A percentile compares a stretch with the other conserved stretches of the same genome.
Evolutionary conservation across 2,329 filamentous ascomycete species (phyloP).

Genomic region (Sclerotinia sclerotiorum): DNA sequence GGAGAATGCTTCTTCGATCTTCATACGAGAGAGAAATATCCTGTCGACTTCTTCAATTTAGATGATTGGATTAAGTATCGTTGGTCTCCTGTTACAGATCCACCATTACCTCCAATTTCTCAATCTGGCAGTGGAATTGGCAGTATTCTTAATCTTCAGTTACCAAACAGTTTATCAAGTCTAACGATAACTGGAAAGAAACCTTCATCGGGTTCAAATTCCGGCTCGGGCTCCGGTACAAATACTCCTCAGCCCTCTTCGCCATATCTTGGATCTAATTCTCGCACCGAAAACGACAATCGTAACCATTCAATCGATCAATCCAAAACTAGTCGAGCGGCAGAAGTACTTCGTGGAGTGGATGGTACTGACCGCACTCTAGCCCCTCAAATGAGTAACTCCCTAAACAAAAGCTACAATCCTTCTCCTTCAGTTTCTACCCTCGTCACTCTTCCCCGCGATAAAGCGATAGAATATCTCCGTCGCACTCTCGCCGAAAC

Average conservation of each 20-base stretch:
- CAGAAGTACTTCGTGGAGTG: slow-evolving; percentile 31
- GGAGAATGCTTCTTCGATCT: slow-evolving; percentile 81
- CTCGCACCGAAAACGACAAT: slow-evolving; percentile 35
- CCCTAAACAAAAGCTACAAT: slow-evolving; percentile 31
- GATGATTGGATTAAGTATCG: slow-evolving; percentile 77
- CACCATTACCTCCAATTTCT: slow-evolving; percentile 57
- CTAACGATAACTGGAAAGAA: slow-evolving; percentile 39
- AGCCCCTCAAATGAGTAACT: slow-evolving; percentile 37
- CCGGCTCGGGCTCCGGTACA: slow-evolving; percentile 24
- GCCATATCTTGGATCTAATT: slow-evolving; percentile 24
- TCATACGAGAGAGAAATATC: slow-evolving; percentile 74
- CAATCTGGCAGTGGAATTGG: slow-evolving; percentile 42
- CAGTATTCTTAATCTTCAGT: slow-evolving; percentile 41
- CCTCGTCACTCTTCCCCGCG: slow-evolving; percentile 39
- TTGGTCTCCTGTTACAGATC: slow-evolving; percentile 72
- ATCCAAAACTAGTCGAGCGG: slow-evolving; percentile 34
- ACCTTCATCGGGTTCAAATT: slow-evolving; percentile 21
- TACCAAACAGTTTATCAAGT: slow-evolving; percentile 35
- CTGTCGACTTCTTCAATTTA: slow-evolving; percentile 78
- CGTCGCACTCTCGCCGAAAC: slow-evolving; percentile 69
- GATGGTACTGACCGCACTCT: slow-evolving; percentile 38
- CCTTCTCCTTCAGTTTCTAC: slow-evolving; percentile 38
- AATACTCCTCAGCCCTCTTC: slow-evolving; percentile 23
- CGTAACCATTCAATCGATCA: slow-evolving; percentile 24
- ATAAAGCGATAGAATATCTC: slow-evolving; percentile 61